Conservation (phyloP, 345 rosid species). For the Linum lewisii region DNA sequence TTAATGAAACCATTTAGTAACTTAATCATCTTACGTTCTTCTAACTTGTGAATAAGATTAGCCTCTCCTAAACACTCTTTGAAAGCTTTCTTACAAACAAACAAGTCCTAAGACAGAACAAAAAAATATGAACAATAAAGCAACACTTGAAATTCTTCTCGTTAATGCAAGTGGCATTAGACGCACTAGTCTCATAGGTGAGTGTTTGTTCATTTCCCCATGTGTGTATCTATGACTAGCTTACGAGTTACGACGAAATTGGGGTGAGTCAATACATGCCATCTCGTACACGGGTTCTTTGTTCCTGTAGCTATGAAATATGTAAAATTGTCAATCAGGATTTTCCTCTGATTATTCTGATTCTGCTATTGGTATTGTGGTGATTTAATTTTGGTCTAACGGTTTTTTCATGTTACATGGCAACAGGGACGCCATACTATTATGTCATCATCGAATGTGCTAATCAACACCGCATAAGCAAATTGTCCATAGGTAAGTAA, state of each 20-base stretch:
- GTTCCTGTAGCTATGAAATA: no score
- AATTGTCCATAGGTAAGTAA: conserved; percentile 61
- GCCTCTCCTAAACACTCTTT: not conserved
- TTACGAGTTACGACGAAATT: no score
- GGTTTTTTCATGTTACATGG: conserved; percentile 3
- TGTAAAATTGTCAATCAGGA: no score
- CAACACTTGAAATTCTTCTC: conserved; percentile 64
- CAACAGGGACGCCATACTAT: conserved; percentile 51
- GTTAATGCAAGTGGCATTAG: conserved; percentile 72
- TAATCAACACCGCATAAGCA: conserved; percentile 46
- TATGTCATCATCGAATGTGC: conserved; percentile 60
- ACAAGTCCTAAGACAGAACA: not conserved
- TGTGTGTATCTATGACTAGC: not conserved
- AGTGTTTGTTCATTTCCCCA: conserved; percentile 11
- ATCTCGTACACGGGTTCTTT: no score
- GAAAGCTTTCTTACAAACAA: not conserved
- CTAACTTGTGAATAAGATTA: no score
- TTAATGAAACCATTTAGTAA: no score
- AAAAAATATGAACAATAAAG: conserved; percentile 37
- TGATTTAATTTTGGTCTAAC: no score
- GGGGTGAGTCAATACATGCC: no score
- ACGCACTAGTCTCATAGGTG: conserved; percentile 60
- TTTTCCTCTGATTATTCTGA: no score
- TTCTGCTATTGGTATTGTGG: no score
- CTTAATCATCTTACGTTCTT: no score